Percentiles rank a stretch among this genome's conserved stretches.
phyloP scores from a whole-genome alignment of 1,284 basidiomycete genomes.

The Pisolithus thermaeus region DNA sequence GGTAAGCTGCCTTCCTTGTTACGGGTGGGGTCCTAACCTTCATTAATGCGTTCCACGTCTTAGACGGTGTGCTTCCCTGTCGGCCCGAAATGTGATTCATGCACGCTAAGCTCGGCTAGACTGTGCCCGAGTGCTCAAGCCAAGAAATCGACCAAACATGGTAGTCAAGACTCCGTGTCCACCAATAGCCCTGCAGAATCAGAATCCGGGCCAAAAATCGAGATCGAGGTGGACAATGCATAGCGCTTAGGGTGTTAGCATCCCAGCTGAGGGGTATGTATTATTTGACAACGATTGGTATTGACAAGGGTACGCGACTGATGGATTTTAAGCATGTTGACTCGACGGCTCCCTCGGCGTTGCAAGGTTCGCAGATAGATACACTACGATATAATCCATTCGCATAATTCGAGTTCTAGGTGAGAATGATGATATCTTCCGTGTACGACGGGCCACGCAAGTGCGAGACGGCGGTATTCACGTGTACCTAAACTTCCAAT shows the following conservation, averaged over 20 bases:
- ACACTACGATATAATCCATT: no score
- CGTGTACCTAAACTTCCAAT: no score
- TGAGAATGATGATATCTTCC: no score
- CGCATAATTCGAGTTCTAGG: no score
- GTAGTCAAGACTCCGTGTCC: conserved; percentile 11
- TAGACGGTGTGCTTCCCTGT: conserved; percentile 81
- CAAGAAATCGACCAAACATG: conserved; percentile 25
- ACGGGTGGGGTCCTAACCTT: not conserved
- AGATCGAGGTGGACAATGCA: conserved; percentile 32
- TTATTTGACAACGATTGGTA: no score
- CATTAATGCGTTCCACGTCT: not conserved
- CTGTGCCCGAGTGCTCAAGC: conserved; percentile 59
- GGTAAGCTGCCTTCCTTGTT: conserved; percentile 33
- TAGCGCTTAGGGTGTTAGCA: not conserved
- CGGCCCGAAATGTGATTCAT: conserved; percentile 78
- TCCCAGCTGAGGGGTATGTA: no score
- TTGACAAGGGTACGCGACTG: no score
- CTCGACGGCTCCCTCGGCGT: no score
- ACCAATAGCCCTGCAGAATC: conserved; percentile 4
- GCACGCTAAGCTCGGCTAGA: conserved; percentile 48
- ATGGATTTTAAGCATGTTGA: no score
- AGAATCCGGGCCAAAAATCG: conserved; percentile 30
- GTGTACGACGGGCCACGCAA: no score
- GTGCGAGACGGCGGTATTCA: no score
- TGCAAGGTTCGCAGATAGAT: no score